Evolutionary conservation across 2,329 filamentous ascomycete species (phyloP), one percentile per base, ranked within the genome.

Genomic region (Cladobotryum mycophilum): DNA sequence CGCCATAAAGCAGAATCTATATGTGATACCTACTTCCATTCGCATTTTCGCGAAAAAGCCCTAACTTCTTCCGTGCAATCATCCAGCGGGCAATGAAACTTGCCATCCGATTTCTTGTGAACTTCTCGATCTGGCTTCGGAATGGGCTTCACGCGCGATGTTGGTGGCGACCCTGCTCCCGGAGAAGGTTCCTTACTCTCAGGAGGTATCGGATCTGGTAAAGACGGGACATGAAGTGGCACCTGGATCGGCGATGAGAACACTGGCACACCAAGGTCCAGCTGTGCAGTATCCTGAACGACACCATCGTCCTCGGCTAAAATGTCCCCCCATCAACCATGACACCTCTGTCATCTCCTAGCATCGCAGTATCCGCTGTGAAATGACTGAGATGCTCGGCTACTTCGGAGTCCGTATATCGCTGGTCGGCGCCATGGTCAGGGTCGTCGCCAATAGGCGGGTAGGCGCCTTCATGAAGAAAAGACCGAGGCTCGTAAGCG

Each of bases 31-130:
- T 74, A 93, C 89, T 86, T 95, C 89, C 89, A 96, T 72, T 96
- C 91, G 71, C 91, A 96, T 59, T 89, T 92, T 56, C 90, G 81
- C 49, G 81, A 78, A 64, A 96, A 97, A 12, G 78, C 79, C 41
- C 76, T 79, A 5, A 76, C 61, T 5, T 84, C 76, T 47, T 85
- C 81, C 12, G 73, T 76, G 61, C 91, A 96, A 50, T 85, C 83
- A 0, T 76, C 69, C 58, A 82, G 81, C 14, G 81, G 82, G 68
- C 92, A 96, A 50, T 84, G 78, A 60, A 85, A 93, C 62, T 88
- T 85, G n/a, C 87, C 87, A 20, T 88, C 78, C 1, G 73, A 65
- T 58, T 89, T 89, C 67, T 82, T 83, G 4, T 70, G 70, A 0
- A 76, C 74, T 37, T 76, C 69, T 33, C 82, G 77, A 30, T 80